Evolutionary conservation across 345 rosid genomes (phyloP), one percentile per base, ranked within the genome.

Genomic region (Linum lewisii): DNA sequence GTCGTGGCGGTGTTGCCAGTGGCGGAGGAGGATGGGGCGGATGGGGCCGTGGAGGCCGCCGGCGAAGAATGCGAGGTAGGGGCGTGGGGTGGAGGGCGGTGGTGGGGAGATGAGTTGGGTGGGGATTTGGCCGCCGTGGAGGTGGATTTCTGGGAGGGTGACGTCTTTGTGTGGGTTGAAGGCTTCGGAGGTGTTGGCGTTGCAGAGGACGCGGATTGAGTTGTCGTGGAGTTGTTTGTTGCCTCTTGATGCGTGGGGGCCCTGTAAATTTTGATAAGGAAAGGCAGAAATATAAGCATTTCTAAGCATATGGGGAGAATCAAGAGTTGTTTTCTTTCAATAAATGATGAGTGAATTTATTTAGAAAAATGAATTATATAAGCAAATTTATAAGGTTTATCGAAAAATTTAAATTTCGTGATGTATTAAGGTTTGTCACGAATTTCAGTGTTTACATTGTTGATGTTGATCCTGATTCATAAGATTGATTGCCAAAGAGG

Each of bases 121-220:
- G 24, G 78, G 49, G 4, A 86, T 60, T 6, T 65, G 55, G 63
- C 96, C 93, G 1, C 77, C 73, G 2, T 47, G 26, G 73, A 92
- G 90, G 73, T 44, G 64, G 47, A 92, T 83, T 74, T 92, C 95
- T 0, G 96, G 96, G 8, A 86, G 75, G 74, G 83, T 79, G 16
- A 76, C 98, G 59, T 92, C 96, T 50, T 82, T 88, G 45, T 19
- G 66, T 3, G 93, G 93, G 63, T 75, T 81, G 72, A 92, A 92
- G 42, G 95, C 95, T 77, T 92, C 96, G 58, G 98, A 92, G 20
- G 83, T 68, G 74, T 92, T 88, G 72, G 98, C 98, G 58, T 92
- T 92, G 74, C 98, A 92, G 21, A 92, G 62, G n/a, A 75, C 96
- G 44, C 96, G 71, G 53, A 88, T 88, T 21, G 96, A 92, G 34